phyloP scores from a whole-genome alignment of 2,329 filamentous ascomycete species.

The Elsinoe australis region DNA sequence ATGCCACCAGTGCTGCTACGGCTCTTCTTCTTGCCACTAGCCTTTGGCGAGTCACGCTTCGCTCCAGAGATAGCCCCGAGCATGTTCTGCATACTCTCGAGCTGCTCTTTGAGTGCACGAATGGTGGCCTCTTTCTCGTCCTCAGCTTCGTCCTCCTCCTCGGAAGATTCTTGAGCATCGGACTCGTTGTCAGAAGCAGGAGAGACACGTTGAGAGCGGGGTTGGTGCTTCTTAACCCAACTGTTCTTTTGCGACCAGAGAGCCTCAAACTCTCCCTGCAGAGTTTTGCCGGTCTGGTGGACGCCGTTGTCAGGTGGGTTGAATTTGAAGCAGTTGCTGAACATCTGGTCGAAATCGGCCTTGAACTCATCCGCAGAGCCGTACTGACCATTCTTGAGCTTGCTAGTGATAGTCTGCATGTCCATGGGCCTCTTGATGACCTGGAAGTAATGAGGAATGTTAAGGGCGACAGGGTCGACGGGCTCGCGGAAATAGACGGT shows the following conservation, averaged over 20 bases:
- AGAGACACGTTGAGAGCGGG: constrained; percentile 56
- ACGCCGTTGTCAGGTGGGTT: constrained; percentile 74
- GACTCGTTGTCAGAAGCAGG: constrained; percentile 63
- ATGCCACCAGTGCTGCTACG: constrained; percentile 24
- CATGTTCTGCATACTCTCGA: constrained; percentile 44
- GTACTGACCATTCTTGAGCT: constrained; percentile 72
- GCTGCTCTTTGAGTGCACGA: constrained; percentile 63
- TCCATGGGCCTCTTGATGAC: constrained; percentile 98
- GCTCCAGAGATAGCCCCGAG: constrained; percentile 20
- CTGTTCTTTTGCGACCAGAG: constrained; percentile 72
- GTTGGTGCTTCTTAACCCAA: constrained; percentile 71
- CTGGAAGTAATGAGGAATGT: constrained; percentile 87
- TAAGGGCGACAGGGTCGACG: constrained; percentile 87
- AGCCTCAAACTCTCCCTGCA: constrained; percentile 66
- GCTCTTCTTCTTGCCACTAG: constrained; percentile 40
- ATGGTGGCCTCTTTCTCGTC: constrained; percentile 45
- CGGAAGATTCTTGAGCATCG: constrained; percentile 58
- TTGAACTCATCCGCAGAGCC: constrained; percentile 78
- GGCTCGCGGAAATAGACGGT: constrained; percentile 72
- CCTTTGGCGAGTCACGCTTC: constrained; percentile 44
- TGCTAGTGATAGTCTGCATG: constrained; percentile 68
- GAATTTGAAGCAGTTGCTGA: constrained; percentile 87
- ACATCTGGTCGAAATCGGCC: constrained; percentile 70
- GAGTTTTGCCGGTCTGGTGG: constrained; percentile 59
- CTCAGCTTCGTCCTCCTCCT: constrained; percentile 47